Evolutionary conservation across 176 grass and related monocot species (phyloP), one percentile per base, ranked within the genome.

Genomic region (Aegilops bicornis): DNA sequence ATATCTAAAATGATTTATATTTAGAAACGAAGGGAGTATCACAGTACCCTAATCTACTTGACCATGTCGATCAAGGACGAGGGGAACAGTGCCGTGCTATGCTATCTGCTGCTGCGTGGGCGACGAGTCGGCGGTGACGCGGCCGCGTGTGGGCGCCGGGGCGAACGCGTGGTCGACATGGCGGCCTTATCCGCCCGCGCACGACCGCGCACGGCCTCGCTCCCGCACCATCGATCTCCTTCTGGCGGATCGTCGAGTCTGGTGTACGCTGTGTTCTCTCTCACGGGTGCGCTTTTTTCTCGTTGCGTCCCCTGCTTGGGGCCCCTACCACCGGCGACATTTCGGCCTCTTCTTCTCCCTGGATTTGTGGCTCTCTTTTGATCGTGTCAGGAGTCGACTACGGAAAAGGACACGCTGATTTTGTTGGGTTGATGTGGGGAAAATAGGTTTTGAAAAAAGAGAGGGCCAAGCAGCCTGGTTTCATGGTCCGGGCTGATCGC

Each of bases 91-190:
- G 45, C 16, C 16, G 29, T 77, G 47, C 74, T 77, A 77, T 77
- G 47, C 73, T 77, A 77, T 77, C 64, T 32, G 64, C 63, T 43
- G 71, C 23, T 75, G 72, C 72, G 72, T 29, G 14, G 42, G 23
- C 42, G 72, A 75, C 40, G 72, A 76, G 69, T 54, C 37, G 73
- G 73, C 2, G 73, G 73, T 76, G 73, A 76, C 73, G 73, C 73
- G 47, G 73, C 73, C 27, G 45, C 73, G 73, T 56, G 73, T 10
- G 73, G 17, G 27, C 27, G 5, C 47, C 27, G 27, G 47, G 27
- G 6, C 9, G 0, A 56, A 77, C 47, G 74, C 74, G 73, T 76
- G 73, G 73, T 32, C 45, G 73, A 5, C 73, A 32, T 76, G 45
- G 25, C 73, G 29, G 3, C 47, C 73, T 54, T 76, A 76, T 76